A percentile compares a stretch with the other conserved stretches of the same genome.
Evolutionary conservation across 2,329 filamentous ascomycete genomes (phyloP).

Genomic region (Beauveria varroae): DNA sequence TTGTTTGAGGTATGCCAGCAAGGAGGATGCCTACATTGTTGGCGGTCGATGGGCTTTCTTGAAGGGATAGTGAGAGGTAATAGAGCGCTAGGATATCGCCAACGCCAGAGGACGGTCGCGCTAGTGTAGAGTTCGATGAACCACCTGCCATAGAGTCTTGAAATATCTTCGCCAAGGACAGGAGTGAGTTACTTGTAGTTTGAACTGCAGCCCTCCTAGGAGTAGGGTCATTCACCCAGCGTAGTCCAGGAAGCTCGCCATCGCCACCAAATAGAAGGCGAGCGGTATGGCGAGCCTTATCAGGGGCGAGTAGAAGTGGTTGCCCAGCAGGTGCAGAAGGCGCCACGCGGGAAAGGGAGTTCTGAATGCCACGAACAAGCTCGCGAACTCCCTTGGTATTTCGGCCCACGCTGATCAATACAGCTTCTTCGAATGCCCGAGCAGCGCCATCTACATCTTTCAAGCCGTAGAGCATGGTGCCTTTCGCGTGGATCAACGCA

Average conservation of each 20-base stretch:
- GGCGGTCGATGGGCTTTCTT: slow-evolving; percentile 92
- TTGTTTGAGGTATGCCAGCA: slow-evolving; percentile 77
- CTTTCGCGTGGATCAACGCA: slow-evolving; percentile 91
- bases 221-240: slow-evolving; percentile 60
- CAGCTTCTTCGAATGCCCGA: slow-evolving; percentile 87
- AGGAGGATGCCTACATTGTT: slow-evolving; percentile 97
- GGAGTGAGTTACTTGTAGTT: slow-evolving; percentile 88
- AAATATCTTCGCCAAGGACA: slow-evolving; percentile 95
- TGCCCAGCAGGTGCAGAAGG: slow-evolving; percentile 11
- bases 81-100: slow-evolving; percentile 91
- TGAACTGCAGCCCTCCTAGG: slow-evolving; percentile 75
- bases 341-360: slow-evolving; percentile 49
- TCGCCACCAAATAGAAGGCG: slow-evolving; percentile 70
- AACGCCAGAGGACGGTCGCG: slow-evolving; percentile 65
- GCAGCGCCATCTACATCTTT: slow-evolving; percentile 77
- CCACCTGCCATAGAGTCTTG: slow-evolving; percentile 88
- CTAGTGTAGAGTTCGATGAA: slow-evolving; percentile 43
- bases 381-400: slow-evolving; percentile 63
- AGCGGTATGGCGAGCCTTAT: slow-evolving; percentile 75
- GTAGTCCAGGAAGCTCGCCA: slow-evolving; percentile 73
- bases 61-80: slow-evolving; percentile 87
- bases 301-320: slow-evolving; percentile 74
- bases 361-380: slow-evolving; percentile 71
- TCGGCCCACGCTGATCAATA: slow-evolving; percentile 76
- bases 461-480: slow-evolving; percentile 92